Evolutionary conservation across 805 yeast species (phyloP), one percentile per base, ranked within the genome.

Genomic region (Clavispora vitiphila): DNA sequence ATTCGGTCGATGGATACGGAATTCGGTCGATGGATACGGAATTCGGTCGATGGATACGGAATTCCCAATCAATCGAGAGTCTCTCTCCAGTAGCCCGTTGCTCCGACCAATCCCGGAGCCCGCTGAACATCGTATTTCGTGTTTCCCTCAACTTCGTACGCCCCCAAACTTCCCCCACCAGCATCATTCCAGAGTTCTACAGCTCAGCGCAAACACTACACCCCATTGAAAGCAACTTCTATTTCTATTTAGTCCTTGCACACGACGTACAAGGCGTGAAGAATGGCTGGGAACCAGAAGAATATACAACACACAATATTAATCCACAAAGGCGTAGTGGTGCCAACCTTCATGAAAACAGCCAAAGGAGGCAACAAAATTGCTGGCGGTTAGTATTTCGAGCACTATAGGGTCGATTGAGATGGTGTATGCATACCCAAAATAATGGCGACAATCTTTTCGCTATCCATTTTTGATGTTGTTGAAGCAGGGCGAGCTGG

Each of bases 211-310:
- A 22, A 8, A 25, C 27, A 3, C 30, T 26, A 26, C 30, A 26
- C 15, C 30, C 4, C 3, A 7, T 7, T n/a, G 14, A n/a, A 5
- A n/a, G 9, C 3, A 5, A 5, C 16, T 26, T 26, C 8, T n/a
- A n/a, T 26, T 25, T n/a, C 30, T 19, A 21, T 32, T 40, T 47
- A 48, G 35, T 44, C 46, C 41, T 53, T 59, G 44, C 68, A 55
- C 27, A 78, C 86, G 57, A 82, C 66, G 65, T 79, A 84, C 51
- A 82, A 61, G 40, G 91, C 91, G 59, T 83, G 87, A 51, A 84
- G 64, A 65, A 83, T 83, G 67, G 82, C 90, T 56, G 93, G 93
- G 81, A 84, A 81, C 80, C 81, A 80, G 50, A 71, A 64, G 60
- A 76, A 81, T 53, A 70, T 47, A 71, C 84, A 79, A 54, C 80